Evolutionary conservation across 2,329 filamentous ascomycete genomes (phyloP).

Genomic region (Sporothrix brunneoviolacea): DNA sequence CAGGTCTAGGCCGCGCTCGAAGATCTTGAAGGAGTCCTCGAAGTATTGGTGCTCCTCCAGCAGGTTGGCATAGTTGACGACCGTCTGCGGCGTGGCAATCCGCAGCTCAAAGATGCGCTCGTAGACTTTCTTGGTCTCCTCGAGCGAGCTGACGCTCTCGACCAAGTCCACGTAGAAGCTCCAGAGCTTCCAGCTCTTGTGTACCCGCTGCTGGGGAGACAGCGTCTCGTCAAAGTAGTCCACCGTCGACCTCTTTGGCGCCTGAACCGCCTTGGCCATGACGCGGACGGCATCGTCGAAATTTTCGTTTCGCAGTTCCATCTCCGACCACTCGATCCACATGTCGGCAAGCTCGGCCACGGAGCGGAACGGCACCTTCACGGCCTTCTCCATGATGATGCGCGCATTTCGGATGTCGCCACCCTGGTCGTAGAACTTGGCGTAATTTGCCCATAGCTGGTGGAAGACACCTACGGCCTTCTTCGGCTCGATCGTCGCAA

Average conservation of each 20-base stretch:
- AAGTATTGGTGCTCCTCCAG: slow-evolving; percentile 92
- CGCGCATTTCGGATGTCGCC: slow-evolving; percentile 79
- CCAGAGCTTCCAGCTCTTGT: slow-evolving; percentile 99
- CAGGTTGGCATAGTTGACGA: slow-evolving; percentile 96
- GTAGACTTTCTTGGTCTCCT: slow-evolving; percentile 90
- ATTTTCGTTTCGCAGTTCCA: slow-evolving; percentile 93
- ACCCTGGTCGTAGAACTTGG: slow-evolving; percentile 89
- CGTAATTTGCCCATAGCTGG: slow-evolving; percentile 93
- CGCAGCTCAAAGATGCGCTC: slow-evolving; percentile 96
- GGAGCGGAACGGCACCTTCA: slow-evolving; percentile 96
- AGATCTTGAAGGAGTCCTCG: slow-evolving; percentile 96
- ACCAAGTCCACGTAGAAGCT: slow-evolving; percentile 98
- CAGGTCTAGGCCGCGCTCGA: slow-evolving; percentile 92
- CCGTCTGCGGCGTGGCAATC: slow-evolving; percentile 95
- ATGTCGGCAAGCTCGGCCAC: slow-evolving; percentile 95
- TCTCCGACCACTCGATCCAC: slow-evolving; percentile 99
- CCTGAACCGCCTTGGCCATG: slow-evolving; percentile 94
- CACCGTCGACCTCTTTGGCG: slow-evolving; percentile 96
- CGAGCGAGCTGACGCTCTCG: slow-evolving; percentile 83
- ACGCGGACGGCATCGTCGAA: slow-evolving; percentile 91
- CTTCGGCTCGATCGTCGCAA: slow-evolving; percentile 87
- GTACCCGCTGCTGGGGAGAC: slow-evolving; percentile 89
- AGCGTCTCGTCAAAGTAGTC: slow-evolving; percentile 97
- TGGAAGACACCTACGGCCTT: slow-evolving; percentile 91
- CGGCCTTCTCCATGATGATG: slow-evolving; percentile 93